A percentile compares a stretch with the other conserved stretches of the same genome.
These are phyloP conservation scores for Pelargonium fulgidum DNA, from an alignment of 441 rosid genomes.

Conservation along the genomic window DNA sequence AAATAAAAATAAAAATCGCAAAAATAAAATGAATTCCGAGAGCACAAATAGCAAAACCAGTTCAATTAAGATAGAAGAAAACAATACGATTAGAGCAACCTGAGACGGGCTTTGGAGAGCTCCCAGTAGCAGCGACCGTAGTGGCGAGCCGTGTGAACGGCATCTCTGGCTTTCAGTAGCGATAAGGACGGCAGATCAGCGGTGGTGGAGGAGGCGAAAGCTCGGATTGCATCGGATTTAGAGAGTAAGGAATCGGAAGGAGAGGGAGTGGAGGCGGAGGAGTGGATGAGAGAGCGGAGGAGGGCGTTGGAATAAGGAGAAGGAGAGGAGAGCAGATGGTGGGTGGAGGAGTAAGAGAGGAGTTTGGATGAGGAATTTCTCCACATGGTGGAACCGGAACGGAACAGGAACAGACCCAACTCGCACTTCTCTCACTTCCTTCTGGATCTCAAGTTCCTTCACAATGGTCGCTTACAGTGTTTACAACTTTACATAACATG, in stretches of 20 bases:
- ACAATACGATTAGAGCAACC: conserved; percentile 30
- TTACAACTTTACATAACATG: too few relatives aligned
- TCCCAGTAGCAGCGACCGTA: conserved; percentile 83
- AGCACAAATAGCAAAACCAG: not conserved
- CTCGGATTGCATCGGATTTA: conserved; percentile 33
- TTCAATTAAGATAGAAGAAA: not conserved
- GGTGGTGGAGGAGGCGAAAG: conserved; percentile 29
- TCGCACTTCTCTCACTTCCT: not conserved
- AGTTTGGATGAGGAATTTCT: conserved; percentile 15
- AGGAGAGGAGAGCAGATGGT: conserved; percentile 1
- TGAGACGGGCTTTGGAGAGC: conserved; percentile 93
- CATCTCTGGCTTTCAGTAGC: conserved; percentile 21
- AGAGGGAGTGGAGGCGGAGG: conserved; percentile 7
- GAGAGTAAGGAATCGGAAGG: conserved; percentile 27
- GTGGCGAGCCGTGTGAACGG: conserved; percentile 37
- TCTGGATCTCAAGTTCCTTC: too few relatives aligned
- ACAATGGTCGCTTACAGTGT: too few relatives aligned
- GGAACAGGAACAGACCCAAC: not conserved
- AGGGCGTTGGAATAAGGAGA: not conserved
- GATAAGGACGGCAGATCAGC: not conserved
- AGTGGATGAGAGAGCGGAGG: conserved; percentile 5
- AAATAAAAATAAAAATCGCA: too few relatives aligned
- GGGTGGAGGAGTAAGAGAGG: not conserved
- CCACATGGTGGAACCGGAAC: conserved; percentile 19
- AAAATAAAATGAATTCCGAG: too few relatives aligned